phyloP scores from a whole-genome alignment of 2,329 filamentous ascomycete species.

The Macrophomina pseudophaseolina region DNA sequence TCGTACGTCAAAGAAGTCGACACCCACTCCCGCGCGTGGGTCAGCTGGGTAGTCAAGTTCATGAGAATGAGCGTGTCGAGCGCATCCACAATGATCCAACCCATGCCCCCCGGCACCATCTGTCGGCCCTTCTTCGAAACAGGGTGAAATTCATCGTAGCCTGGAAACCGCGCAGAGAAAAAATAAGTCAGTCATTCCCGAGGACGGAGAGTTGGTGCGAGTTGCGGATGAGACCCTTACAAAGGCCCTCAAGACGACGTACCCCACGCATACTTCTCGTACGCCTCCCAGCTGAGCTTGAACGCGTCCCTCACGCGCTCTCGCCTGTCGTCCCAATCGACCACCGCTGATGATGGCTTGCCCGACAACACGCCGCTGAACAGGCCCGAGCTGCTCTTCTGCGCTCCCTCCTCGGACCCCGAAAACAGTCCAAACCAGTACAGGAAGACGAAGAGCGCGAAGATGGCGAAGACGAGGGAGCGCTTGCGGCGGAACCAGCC shows the following conservation, averaged over 20 bases:
- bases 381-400: neutral
- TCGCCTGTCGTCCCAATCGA: constrained; percentile 78
- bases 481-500: constrained; percentile 69
- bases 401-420: neutral
- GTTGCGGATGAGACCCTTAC: neutral
- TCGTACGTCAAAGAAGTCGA: constrained; percentile 80
- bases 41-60: constrained; percentile 87
- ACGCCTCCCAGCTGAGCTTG: constrained; percentile 88
- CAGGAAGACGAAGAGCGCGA: constrained; percentile 63
- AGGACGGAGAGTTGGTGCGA: neutral
- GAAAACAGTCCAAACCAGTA: constrained; percentile 63
- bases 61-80: constrained; percentile 97
- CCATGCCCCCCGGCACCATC: constrained; percentile 86
- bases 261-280: constrained; percentile 95
- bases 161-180: constrained; percentile 29
- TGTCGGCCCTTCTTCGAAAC: constrained; percentile 77
- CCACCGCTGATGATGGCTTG: constrained; percentile 31
- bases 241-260: constrained; percentile 44
- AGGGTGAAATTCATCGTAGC: constrained; percentile 86
- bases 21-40: constrained; percentile 88
- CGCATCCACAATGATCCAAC: constrained; percentile 97
- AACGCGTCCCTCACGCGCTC: constrained; percentile 89
- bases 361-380: constrained; percentile 16
- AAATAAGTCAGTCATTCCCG: constrained; percentile 7
- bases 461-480: constrained; percentile 56